phyloP scores from a whole-genome alignment of 495 filamentous ascomycete species.

The Aspergillus panamensis region DNA sequence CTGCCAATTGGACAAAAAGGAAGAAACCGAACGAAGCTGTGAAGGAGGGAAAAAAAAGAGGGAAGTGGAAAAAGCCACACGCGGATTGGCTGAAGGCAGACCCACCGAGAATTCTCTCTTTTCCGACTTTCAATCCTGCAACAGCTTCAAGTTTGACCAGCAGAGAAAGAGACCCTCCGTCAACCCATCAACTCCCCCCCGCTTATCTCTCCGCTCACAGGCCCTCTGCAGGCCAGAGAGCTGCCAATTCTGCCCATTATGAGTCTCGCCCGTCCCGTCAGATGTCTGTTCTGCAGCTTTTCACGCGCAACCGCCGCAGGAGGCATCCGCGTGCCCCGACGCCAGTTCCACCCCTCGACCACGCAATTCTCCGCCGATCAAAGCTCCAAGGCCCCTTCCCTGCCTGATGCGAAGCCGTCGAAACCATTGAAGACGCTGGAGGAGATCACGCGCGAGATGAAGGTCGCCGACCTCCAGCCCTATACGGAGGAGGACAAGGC shows the following conservation, averaged over 20 bases:
- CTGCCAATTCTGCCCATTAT: conserved; percentile 36
- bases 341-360: conserved; percentile 51
- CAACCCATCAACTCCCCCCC: conserved; percentile 9
- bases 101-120: conserved; percentile 28
- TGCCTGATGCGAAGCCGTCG: conserved; percentile 6
- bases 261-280: conserved; percentile 56
- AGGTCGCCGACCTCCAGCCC: conserved; percentile 49
- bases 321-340: conserved; percentile 43
- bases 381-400: conserved; percentile 16
- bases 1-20: conserved; percentile 5
- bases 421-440: conserved; percentile 20
- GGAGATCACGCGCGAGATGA: conserved; percentile 20
- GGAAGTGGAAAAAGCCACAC: conserved; percentile 15
- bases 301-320: conserved; percentile 37
- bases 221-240: conserved; percentile 28
- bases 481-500: conserved; percentile 70
- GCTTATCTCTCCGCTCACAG: conserved; percentile 16
- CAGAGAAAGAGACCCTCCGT: background rate
- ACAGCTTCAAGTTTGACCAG: too few species aligned
- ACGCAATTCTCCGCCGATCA: conserved; percentile 33
- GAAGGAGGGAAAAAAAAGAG: background rate
- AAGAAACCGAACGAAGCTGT: conserved; percentile 10
- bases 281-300: conserved; percentile 55
- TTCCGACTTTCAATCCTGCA: conserved; percentile 7
- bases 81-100: conserved; percentile 23